phyloP scores from a whole-genome alignment of 2,329 filamentous ascomycete species.

The Aspergillus viridinutans region DNA sequence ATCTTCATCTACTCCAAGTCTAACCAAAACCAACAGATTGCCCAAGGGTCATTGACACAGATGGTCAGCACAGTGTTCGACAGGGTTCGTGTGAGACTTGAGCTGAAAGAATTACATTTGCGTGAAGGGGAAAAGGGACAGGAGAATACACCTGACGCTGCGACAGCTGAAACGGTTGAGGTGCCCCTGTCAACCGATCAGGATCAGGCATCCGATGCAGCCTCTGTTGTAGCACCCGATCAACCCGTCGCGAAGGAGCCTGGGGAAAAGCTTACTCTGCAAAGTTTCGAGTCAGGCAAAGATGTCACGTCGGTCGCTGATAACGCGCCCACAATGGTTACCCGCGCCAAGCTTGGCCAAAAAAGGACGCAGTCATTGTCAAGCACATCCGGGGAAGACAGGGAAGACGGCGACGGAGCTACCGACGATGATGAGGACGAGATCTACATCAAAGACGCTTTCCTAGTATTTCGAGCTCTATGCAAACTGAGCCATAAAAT shows the following conservation, averaged over 20 bases:
- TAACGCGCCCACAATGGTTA: slow-evolving; percentile 64
- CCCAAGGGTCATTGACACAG: slow-evolving; percentile 92
- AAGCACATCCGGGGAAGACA: slow-evolving; percentile 33
- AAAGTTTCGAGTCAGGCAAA: slow-evolving; percentile 65
- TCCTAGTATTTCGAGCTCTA: slow-evolving; percentile 93
- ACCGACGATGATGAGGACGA: slow-evolving; percentile 75
- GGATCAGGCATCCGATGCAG: slow-evolving; percentile 42
- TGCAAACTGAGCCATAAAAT: slow-evolving; percentile 96
- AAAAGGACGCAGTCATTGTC: slow-evolving; percentile 44
- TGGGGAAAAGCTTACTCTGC: slow-evolving; percentile 59
- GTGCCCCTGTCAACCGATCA: slow-evolving; percentile 45
- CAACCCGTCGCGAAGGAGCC: slow-evolving; percentile 51
- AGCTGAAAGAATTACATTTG: slow-evolving; percentile 77
- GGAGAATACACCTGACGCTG: slow-evolving; percentile 32
- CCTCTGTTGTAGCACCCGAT: slow-evolving; percentile 31
- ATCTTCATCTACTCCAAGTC: slow-evolving; percentile 95
- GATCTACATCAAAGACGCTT: slow-evolving; percentile 94
- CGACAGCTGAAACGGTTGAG: slow-evolving; percentile 37
- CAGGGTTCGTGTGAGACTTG: slow-evolving; percentile 78
- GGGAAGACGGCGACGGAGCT: slow-evolving; percentile 35
- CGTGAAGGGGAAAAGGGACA: slow-evolving; percentile 35
- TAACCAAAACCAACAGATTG: slow-evolving; percentile 91
- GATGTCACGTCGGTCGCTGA: slow-evolving; percentile 64
- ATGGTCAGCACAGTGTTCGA: slow-evolving; percentile 99
- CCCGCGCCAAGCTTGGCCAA: slow-evolving; percentile 50